These are phyloP conservation scores for Craterostigma plantagineum DNA, from an alignment of 257 asterid genomes.

Conservation along the genomic window DNA sequence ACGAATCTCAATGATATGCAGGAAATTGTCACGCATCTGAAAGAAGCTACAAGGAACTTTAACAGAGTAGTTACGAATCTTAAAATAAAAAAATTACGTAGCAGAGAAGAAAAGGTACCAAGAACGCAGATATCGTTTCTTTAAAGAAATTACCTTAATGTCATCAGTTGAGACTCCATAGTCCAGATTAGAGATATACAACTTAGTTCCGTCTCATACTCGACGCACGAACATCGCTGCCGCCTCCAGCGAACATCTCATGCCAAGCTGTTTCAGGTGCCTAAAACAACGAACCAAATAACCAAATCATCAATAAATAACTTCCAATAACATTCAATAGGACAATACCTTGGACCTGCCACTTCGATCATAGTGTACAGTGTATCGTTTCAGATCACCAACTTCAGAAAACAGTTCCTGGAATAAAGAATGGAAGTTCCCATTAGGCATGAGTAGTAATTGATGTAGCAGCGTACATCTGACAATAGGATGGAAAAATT, in stretches of 20 bases:
- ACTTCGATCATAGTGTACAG: conserved; percentile 72
- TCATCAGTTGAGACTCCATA: conserved; percentile 87
- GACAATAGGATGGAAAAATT: too few relatives aligned
- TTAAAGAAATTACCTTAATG: conserved; percentile 34
- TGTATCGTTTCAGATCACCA: conserved; percentile 66
- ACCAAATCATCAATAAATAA: neutral
- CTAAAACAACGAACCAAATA: conserved; percentile 16
- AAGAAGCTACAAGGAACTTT: too few relatives aligned
- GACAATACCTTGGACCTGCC: conserved; percentile 85
- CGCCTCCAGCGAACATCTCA: conserved; percentile 50
- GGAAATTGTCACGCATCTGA: too few relatives aligned
- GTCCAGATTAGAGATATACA: conserved; percentile 84
- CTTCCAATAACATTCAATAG: too few relatives aligned
- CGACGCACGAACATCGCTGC: conserved; percentile 20
- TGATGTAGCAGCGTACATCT: too few relatives aligned
- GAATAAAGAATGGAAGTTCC: conserved; percentile 3
- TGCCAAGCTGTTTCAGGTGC: conserved; percentile 84
- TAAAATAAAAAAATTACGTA: neutral
- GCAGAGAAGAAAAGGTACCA: neutral
- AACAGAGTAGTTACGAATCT: too few relatives aligned
- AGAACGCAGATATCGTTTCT: neutral
- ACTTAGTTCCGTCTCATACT: conserved; percentile 88
- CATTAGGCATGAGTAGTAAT: too few relatives aligned
- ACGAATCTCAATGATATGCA: too few relatives aligned
- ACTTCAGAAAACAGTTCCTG: conserved; percentile 91